Conservation (phyloP, 1,284 basidiomycete genomes). For the Grifola frondosa region DNA sequence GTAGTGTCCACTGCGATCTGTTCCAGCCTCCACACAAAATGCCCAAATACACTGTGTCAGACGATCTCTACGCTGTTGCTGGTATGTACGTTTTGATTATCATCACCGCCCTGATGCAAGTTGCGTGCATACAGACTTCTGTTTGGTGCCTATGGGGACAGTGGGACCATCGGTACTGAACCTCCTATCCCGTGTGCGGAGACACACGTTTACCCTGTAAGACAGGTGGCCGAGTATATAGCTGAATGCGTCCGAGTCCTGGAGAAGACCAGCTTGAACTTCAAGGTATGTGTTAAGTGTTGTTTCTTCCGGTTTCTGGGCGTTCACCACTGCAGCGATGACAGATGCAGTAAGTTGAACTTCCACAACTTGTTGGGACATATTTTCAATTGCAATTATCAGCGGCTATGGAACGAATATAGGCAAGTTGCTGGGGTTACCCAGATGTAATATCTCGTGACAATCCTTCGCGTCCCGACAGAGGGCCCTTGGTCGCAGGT, state of each 20-base stretch:
- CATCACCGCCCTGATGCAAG: background rate
- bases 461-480: conserved; percentile 27
- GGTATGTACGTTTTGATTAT: conserved; percentile 36
- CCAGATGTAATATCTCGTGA: background rate
- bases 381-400: too few species aligned
- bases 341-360: background rate
- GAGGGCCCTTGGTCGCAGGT: conserved; percentile 87
- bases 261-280: conserved; percentile 72
- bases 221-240: conserved; percentile 68
- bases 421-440: conserved; percentile 41
- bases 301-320: conserved; percentile 2
- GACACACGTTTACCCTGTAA: background rate
- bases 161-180: conserved; percentile 62
- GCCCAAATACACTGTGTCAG: background rate
- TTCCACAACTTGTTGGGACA: background rate
- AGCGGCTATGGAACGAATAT: conserved; percentile 91
- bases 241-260: conserved; percentile 81
- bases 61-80: conserved; percentile 64
- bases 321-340: background rate
- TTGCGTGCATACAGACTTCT: conserved; percentile 67
- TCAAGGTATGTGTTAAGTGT: conserved; percentile 65
- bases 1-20: too few species aligned
- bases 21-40: too few species aligned
- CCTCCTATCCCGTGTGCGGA: background rate
- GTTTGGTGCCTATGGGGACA: conserved; percentile 80